Percentiles rank a stretch among this genome's conserved stretches.
These are phyloP conservation scores for Naganishia antarctica DNA, from an alignment of 768 basidiomycete genomes.

Conservation along the genomic window DNA sequence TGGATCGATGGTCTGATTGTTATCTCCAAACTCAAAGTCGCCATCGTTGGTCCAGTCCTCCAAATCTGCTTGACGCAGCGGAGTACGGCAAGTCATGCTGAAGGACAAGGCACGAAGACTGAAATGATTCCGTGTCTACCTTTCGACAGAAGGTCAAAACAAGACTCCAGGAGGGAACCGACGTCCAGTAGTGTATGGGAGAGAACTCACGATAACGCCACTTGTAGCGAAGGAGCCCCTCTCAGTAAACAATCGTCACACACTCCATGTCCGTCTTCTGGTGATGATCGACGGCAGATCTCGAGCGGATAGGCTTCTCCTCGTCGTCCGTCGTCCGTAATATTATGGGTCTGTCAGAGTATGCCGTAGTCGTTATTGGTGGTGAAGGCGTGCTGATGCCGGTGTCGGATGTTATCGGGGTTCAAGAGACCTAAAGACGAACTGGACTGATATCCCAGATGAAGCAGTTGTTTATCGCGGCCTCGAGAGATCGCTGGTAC, in stretches of 20 bases:
- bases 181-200: too few relatives aligned
- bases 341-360: too few relatives aligned
- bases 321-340: too few relatives aligned
- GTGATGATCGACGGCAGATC: neutral
- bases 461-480: too few relatives aligned
- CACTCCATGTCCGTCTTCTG: neutral
- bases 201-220: neutral
- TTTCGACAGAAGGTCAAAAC: too few relatives aligned
- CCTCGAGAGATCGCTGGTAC: too few relatives aligned
- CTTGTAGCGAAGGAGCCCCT: neutral
- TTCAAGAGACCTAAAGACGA: too few relatives aligned
- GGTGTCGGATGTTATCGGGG: too few relatives aligned
- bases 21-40: conserved; percentile 36
- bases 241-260: neutral
- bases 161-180: too few relatives aligned
- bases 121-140: neutral
- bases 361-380: too few relatives aligned
- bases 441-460: too few relatives aligned
- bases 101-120: neutral
- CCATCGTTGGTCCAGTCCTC: conserved; percentile 45
- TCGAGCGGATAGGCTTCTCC: neutral
- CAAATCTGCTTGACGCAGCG: neutral
- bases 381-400: too few relatives aligned
- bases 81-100: conserved; percentile 2
- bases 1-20: neutral